Percentiles rank a stretch among this genome's conserved stretches.
phyloP scores from a whole-genome alignment of 345 rosid genomes.

The Gossypium mustelinum region DNA sequence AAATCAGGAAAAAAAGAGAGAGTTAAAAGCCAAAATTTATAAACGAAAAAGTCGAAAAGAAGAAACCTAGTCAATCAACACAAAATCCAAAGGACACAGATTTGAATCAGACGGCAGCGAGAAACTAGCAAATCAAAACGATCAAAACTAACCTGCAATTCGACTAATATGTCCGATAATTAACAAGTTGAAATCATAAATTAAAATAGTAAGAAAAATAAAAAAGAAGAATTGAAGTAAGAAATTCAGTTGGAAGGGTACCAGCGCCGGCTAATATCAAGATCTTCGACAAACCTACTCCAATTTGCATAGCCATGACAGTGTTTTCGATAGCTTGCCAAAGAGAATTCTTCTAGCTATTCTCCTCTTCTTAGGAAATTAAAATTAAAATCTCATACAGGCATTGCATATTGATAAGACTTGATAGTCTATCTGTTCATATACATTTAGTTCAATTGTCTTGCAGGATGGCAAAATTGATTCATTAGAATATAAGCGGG shows the following conservation, averaged over 20 bases:
- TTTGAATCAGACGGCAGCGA: background rate
- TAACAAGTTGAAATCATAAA: background rate
- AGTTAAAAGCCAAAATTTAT: background rate
- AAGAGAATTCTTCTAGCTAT: background rate
- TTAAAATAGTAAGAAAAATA: conserved; percentile 2
- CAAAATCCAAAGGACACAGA: background rate
- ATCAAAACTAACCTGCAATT: conserved; percentile 53
- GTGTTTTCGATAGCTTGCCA: background rate
- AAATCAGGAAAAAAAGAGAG: background rate
- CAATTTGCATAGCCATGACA: conserved; percentile 76
- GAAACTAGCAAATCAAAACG: background rate
- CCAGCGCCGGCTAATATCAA: conserved; percentile 83
- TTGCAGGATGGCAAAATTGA: conserved; percentile 81
- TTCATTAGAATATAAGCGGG: conserved; percentile 82
- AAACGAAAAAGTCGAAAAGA: background rate
- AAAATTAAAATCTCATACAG: background rate
- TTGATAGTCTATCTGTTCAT: background rate
- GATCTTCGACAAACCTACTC: conserved; percentile 65
- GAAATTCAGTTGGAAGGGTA: conserved; percentile 12
- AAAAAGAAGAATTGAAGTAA: background rate
- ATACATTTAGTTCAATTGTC: background rate
- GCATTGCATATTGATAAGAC: background rate
- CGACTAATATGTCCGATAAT: conserved; percentile 65
- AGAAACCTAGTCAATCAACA: background rate
- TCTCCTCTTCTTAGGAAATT: background rate